A percentile compares a stretch with the other conserved stretches of the same genome.
Evolutionary conservation across 2,329 filamentous ascomycete species (phyloP).

Genomic region (Microsporum ferrugineum): DNA sequence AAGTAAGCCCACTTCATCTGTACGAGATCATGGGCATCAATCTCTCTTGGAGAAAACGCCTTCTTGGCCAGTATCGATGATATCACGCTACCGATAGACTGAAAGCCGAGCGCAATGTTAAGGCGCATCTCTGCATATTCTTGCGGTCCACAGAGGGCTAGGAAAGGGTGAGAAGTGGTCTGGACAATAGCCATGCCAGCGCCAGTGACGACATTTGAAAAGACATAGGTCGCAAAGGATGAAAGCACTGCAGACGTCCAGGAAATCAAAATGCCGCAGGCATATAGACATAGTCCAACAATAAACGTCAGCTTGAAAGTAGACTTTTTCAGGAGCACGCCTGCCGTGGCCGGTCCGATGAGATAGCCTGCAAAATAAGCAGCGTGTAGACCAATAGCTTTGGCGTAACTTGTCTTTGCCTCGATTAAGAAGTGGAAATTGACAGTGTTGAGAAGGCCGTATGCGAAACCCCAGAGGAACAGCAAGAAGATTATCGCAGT

Average conservation of each 20-base stretch:
- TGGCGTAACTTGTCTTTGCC: conserved; percentile 36
- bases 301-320: conserved; percentile 54
- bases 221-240: conserved; percentile 48
- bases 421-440: conserved; percentile 52
- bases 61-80: conserved; percentile 50
- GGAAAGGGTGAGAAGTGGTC: conserved; percentile 51
- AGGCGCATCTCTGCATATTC: conserved; percentile 50
- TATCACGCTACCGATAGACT: conserved; percentile 49
- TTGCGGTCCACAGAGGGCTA: conserved; percentile 49
- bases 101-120: conserved; percentile 50
- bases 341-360: conserved; percentile 45
- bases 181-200: conserved; percentile 50
- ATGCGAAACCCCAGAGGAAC: conserved; percentile 82
- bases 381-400: conserved; percentile 45
- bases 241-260: conserved; percentile 54
- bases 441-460: conserved; percentile 71
- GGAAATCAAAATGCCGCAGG: conserved; percentile 50
- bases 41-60: conserved; percentile 44
- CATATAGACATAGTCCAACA: conserved; percentile 50
- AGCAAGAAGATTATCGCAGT: conserved; percentile 66
- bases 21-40: conserved; percentile 42
- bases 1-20: conserved; percentile 56
- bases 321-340: conserved; percentile 45
- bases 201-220: conserved; percentile 53
- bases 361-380: conserved; percentile 52